A percentile compares a stretch with the other conserved stretches of the same genome.
These are phyloP conservation scores for Ascoidea tarda DNA, from an alignment of 805 yeast genomes.

Conservation along the genomic window DNA sequence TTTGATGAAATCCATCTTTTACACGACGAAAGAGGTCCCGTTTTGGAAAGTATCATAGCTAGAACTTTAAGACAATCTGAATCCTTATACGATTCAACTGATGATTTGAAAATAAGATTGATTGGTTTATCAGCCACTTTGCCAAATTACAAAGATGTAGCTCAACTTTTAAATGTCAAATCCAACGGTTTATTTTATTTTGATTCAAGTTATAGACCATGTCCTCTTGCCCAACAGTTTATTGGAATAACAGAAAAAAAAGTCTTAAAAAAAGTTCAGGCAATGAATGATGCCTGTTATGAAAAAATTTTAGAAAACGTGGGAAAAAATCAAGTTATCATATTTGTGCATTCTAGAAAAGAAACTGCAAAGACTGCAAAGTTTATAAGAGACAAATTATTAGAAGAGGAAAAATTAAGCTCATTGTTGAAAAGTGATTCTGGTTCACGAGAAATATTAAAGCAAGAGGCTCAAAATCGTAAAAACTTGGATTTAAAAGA, in stretches of 20 bases:
- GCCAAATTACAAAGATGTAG: constrained; percentile 82
- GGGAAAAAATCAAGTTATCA: constrained; percentile 65
- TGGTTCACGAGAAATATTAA: constrained; percentile 49
- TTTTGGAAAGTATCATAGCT: constrained; percentile 75
- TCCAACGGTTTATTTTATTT: constrained; percentile 60
- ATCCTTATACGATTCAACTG: constrained; percentile 13
- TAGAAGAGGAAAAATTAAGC: constrained; percentile 37
- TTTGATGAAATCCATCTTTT: constrained; percentile 88
- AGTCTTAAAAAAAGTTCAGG: constrained; percentile 61
- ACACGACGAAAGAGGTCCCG: constrained; percentile 95
- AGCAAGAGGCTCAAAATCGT: constrained; percentile 44
- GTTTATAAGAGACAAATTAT: constrained; percentile 48
- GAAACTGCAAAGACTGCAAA: constrained; percentile 80
- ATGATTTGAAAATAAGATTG: constrained; percentile 40
- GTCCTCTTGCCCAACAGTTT: constrained; percentile 81
- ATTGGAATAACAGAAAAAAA: constrained; percentile 78
- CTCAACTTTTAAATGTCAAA: constrained; percentile 60
- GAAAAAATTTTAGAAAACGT: constrained; percentile 57
- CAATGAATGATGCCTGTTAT: constrained; percentile 84
- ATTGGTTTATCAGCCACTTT: constrained; percentile 88
- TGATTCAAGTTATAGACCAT: constrained; percentile 77
- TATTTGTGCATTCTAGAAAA: constrained; percentile 89
- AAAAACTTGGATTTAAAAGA: constrained; percentile 40
- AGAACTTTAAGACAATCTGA: constrained; percentile 42
- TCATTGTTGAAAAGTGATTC: constrained; percentile 31